phyloP scores from a whole-genome alignment of 441 rosid species.

The Gossypium laxum region DNA sequence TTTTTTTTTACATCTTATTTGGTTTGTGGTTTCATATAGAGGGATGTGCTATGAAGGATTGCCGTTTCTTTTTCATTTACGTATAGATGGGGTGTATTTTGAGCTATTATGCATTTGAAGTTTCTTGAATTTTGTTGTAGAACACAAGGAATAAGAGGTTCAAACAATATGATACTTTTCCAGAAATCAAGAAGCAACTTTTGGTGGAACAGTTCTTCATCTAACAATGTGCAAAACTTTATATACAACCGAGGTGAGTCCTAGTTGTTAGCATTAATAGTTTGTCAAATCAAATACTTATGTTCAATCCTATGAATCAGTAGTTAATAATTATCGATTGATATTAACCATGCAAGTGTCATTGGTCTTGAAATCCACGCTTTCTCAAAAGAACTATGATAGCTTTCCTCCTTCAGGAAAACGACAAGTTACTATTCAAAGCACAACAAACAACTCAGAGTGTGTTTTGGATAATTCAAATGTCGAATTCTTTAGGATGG shows the following conservation, averaged over 20 bases:
- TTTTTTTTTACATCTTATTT: not conserved
- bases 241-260: constrained; percentile 29
- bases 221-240: constrained; percentile 12
- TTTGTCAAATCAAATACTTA: not conserved
- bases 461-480: constrained; percentile 19
- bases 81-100: not conserved
- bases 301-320: not conserved
- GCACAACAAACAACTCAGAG: constrained; percentile 18
- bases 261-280: not conserved
- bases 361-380: not conserved
- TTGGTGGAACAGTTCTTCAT: constrained; percentile 25
- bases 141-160: constrained; percentile 7
- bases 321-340: not conserved
- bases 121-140: constrained; percentile 5
- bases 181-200: constrained; percentile 22
- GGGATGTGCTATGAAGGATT: not conserved
- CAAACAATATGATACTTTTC: constrained; percentile 11
- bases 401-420: constrained; percentile 27
- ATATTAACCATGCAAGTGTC: not conserved
- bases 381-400: not conserved
- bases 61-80: not conserved
- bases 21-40: not conserved
- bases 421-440: constrained; percentile 27
- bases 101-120: constrained; percentile 5
- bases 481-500: constrained; percentile 20